Evolutionary conservation across 108 stramenopile genomes (phyloP), one percentile per base, ranked within the genome.

Genomic region (Nannochloropsis salina): DNA sequence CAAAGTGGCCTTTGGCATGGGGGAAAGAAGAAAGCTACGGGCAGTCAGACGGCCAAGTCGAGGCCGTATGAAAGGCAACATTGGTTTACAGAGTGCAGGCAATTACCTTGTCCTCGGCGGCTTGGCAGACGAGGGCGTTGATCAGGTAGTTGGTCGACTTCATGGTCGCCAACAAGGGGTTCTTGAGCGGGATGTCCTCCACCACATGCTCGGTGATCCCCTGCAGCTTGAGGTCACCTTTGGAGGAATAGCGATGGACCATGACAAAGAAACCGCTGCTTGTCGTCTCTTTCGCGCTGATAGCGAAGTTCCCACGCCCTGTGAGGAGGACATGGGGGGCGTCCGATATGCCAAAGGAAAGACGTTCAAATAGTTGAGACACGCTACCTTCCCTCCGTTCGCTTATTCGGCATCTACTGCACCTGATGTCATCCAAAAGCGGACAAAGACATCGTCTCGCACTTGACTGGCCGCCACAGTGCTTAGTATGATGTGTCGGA

Each of bases 71-170:
- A 31, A 31, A 31, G 31, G 31, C 31, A 31, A 31, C 31, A 31
- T 31, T 31, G 31, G 31, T 31, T 31, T 31, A 22, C 80, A 8
- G 11, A 81, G 3, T 11, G 11, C 40, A 21, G 9, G 80, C 20
- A 41, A 18, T 22, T 8, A n/a, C 83, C 44, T 15, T 80, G 3
- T 79, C 87, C 84, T 88, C 44, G 20, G 84, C 80, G 18, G 79
- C 80, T 84, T 84, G 81, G 10, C 83, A 83, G 41, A 44, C 41
- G 21, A 88, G 80, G 21, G 87, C 87, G 45, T 88, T 88, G n/a
- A 84, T 79, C 2, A 88, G 84, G 80, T 88, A 88, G 44, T 88
- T 88, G 21, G 79, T 88, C 15, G 80, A 80, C 45, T 88, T 88
- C 41, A 84, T 84, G 40, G 84, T 41, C 45, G 87, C 87, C 87